Evolutionary conservation across 306 rosid species (phyloP), one percentile per base, ranked within the genome.

Genomic region (Ochetophila trinervis): DNA sequence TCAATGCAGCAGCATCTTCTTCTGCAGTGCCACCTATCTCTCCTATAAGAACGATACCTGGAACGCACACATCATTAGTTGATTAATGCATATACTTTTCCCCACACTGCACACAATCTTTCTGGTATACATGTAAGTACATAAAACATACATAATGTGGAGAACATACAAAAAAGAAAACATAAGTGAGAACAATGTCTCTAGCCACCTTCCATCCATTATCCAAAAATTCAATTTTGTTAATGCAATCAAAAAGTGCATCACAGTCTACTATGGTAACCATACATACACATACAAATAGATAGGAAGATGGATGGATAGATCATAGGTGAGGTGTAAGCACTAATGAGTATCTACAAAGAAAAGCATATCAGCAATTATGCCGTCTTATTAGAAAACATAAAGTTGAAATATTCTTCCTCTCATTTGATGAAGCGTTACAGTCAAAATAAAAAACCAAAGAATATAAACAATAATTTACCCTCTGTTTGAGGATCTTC

Each of bases 11-110:
- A 67, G 96, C 99, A 88, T 94, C 99, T 74, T 94, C 99, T 85
- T 94, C 96, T 42, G 99, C 99, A 56, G 97, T 94, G 59, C 99
- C 99, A 72, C 99, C 99, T 56, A 94, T 94, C 81, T 94, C 99
- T 80, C 99, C 97, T 32, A 94, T 94, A 51, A 94, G 86, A 83
- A 94, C 10, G 60, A 94, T 90, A 63, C 99, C 97, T 90, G 86
- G 76, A 76, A 67, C 36, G 27, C 58, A 76, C 23, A 67, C 70
- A 62, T 36, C 70, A 63, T 67, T 20, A 62, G 53, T 50, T 19
- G 48, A 69, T 65, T 10, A 40, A 5, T n/a, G 7, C 58, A 62
- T 27, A 67, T 37, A 45, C 21, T 21, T 53, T 12, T 49, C 22
- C 35, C 22, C 30, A 14, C 23, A 20, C 54, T 30, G 23, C 36